phyloP scores from a whole-genome alignment of 2,329 filamentous ascomycete species.

The Trematosphaeria pertusa region DNA sequence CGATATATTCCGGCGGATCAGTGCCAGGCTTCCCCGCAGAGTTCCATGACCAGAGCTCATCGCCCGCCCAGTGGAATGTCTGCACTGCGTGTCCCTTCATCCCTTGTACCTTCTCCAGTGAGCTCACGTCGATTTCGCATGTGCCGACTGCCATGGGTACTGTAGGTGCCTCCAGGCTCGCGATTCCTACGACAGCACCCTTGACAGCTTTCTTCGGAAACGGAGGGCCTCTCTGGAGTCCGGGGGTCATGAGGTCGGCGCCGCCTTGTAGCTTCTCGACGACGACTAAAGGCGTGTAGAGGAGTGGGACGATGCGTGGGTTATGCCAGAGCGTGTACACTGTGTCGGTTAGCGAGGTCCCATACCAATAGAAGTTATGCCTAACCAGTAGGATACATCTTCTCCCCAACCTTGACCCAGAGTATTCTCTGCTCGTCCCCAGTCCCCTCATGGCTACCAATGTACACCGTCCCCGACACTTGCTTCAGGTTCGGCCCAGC shows the following conservation, averaged over 20 bases:
- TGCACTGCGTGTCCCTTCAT: constrained; percentile 70
- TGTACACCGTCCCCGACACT: constrained; percentile 69
- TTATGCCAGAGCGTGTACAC: constrained; percentile 74
- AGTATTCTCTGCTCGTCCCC: constrained; percentile 65
- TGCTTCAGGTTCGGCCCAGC: constrained; percentile 66
- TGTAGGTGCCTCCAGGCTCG: constrained; percentile 63
- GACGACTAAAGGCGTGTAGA: constrained; percentile 68
- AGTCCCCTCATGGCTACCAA: constrained; percentile 61
- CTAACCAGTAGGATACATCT: constrained; percentile 57
- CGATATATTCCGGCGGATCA: constrained; percentile 60
- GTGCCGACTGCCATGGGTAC: constrained; percentile 70
- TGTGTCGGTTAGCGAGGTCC: constrained; percentile 23
- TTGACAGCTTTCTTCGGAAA: constrained; percentile 66
- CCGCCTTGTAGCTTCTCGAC: constrained; percentile 69
- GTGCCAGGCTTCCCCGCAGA: constrained; percentile 60
- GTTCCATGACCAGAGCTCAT: constrained; percentile 73
- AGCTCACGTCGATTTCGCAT: constrained; percentile 69
- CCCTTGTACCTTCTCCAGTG: constrained; percentile 63
- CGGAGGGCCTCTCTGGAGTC: constrained; percentile 68
- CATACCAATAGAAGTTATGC: neutral
- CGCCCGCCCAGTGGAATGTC: constrained; percentile 71
- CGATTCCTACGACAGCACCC: constrained; percentile 68
- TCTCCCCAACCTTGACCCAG: constrained; percentile 69
- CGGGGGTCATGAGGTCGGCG: constrained; percentile 73
- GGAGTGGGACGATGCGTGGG: constrained; percentile 64